Conservation (phyloP, 331 rosid genomes). For the Pyrus hybrid region DNA sequence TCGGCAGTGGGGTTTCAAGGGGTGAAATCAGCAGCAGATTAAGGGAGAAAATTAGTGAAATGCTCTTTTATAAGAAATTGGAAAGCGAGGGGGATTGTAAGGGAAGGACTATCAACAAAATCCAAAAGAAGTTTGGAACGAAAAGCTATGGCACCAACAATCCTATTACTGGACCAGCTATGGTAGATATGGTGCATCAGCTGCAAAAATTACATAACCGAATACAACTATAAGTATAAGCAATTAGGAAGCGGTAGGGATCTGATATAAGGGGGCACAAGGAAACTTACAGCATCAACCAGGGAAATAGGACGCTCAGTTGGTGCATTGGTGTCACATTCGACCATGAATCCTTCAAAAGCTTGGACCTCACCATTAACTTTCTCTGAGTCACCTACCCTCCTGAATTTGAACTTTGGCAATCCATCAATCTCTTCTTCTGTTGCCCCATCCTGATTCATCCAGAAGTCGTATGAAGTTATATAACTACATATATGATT, state of each 20-base stretch:
- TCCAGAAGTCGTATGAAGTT: conserved; percentile 1
- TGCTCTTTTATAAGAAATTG: neutral
- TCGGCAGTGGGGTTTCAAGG: too few species aligned
- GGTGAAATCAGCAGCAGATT: too few species aligned
- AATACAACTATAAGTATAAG: neutral
- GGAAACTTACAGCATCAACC: conserved; percentile 73
- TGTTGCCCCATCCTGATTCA: conserved; percentile 77
- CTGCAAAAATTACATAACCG: neutral
- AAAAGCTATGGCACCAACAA: neutral
- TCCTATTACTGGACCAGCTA: neutral
- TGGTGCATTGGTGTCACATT: conserved; percentile 37
- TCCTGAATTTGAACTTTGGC: conserved; percentile 58
- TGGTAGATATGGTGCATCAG: neutral
- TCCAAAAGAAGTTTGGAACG: neutral
- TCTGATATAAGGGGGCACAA: neutral
- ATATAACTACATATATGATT: neutral
- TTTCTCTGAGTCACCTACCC: conserved; percentile 33
- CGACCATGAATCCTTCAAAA: conserved; percentile 49
- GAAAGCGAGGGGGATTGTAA: neutral
- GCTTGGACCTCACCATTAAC: conserved; percentile 43
- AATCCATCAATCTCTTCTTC: conserved; percentile 66
- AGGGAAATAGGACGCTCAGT: conserved; percentile 36
- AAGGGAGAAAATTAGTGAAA: too few species aligned
- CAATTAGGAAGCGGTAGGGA: neutral
- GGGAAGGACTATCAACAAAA: neutral